A percentile compares a stretch with the other conserved stretches of the same genome.
Evolutionary conservation across 2,329 filamentous ascomycete genomes (phyloP).

Genomic region (Fusarium coffeatum): DNA sequence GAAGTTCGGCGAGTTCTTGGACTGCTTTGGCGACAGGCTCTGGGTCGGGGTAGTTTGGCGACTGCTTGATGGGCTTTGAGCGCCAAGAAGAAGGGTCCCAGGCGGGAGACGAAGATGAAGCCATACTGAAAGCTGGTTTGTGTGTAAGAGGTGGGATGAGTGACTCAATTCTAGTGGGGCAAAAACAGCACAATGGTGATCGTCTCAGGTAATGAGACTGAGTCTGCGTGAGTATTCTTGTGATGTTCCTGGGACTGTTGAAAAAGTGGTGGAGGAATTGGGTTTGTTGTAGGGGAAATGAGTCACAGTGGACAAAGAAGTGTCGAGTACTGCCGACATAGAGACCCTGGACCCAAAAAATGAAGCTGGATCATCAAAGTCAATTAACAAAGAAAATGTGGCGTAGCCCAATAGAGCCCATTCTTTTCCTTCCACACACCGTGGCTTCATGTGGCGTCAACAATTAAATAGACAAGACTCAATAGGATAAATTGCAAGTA

Average conservation of each 20-base stretch:
- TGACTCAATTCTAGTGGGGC: constrained; percentile 3
- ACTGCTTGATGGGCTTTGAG: constrained; percentile 81
- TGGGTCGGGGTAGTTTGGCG: constrained; percentile 75
- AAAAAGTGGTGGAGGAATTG: constrained; percentile 5
- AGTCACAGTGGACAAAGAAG: constrained; percentile 36
- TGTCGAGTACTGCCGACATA: background rate
- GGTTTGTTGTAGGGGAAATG: constrained; percentile 2
- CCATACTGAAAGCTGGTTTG: constrained; percentile 18
- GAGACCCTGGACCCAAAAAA: constrained; percentile 26
- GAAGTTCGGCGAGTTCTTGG: constrained; percentile 73
- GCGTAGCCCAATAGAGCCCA: constrained; percentile 25
- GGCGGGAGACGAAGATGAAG: constrained; percentile 48
- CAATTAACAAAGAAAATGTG: constrained; percentile 32
- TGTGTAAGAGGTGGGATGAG: constrained; percentile 11
- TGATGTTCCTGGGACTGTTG: background rate
- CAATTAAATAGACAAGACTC: background rate
- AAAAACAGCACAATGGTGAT: background rate
- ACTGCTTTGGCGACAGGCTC: constrained; percentile 69
- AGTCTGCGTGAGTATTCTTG: background rate
- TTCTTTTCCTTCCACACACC: constrained; percentile 4
- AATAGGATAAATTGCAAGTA: background rate
- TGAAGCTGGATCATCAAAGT: constrained; percentile 20
- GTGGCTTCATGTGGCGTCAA: constrained; percentile 22
- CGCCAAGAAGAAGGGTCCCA: constrained; percentile 79
- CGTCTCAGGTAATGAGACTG: background rate